phyloP scores from a whole-genome alignment of 768 basidiomycete genomes.

The Mrakia blollopis region DNA sequence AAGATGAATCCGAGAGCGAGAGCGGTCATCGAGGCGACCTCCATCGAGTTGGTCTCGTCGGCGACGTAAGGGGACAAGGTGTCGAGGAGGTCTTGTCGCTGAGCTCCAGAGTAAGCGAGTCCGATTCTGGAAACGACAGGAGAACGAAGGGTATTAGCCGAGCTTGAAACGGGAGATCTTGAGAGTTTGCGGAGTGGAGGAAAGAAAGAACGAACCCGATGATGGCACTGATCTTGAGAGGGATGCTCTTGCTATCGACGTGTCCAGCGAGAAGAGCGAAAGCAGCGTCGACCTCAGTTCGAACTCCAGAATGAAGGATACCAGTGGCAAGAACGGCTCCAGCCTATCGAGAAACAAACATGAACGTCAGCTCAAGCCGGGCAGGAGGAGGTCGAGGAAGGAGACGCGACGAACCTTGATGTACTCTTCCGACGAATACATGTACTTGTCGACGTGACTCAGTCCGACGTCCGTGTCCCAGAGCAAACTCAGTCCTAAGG shows the following conservation, averaged over 20 bases:
- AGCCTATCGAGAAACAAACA: constrained; percentile 50
- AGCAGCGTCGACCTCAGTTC: constrained; percentile 88
- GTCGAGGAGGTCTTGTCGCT: constrained; percentile 73
- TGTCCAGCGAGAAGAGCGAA: constrained; percentile 85
- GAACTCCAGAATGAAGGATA: constrained; percentile 79
- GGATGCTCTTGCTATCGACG: constrained; percentile 75
- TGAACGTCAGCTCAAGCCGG: not conserved
- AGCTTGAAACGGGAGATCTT: not conserved
- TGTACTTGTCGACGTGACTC: constrained; percentile 93
- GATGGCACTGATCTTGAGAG: constrained; percentile 80
- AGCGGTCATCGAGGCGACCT: constrained; percentile 77
- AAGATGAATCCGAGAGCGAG: constrained; percentile 90
- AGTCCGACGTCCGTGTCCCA: constrained; percentile 97
- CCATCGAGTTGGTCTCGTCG: constrained; percentile 79
- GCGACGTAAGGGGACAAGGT: constrained; percentile 74
- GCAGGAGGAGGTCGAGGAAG: not conserved
- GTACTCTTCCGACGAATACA: constrained; percentile 90
- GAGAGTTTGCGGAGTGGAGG: not conserved
- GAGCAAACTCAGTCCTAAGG: constrained; percentile 81
- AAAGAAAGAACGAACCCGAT: constrained; percentile 51
- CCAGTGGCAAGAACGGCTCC: constrained; percentile 94
- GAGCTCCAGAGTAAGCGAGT: constrained; percentile 89
- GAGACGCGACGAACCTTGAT: constrained; percentile 62
- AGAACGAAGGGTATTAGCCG: too few species aligned
- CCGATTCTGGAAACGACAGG: constrained; percentile 55